Evolutionary conservation across 2,329 filamentous ascomycete species (phyloP), one percentile per base, ranked within the genome.

Genomic region (Fusarium pininemorale): DNA sequence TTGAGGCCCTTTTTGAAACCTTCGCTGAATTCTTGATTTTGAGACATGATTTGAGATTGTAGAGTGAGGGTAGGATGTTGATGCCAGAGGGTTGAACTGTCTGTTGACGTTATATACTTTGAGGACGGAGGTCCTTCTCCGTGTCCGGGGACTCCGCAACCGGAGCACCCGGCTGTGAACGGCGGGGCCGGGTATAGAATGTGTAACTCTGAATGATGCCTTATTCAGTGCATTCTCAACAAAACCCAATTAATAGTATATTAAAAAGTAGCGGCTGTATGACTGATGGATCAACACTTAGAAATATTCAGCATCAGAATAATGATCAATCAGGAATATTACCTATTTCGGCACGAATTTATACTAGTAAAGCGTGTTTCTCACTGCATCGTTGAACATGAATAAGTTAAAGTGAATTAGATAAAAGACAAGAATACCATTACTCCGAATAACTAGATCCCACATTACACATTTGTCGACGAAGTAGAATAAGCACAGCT

Each of bases 1-100:
- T 45, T 53, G 12, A 72, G 63, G 47, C 68, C 69, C 13, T 39
- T 59, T 30, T 63, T 68, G 35, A 68, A 71, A 7, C 58, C 58
- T 35, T 71, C 55, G 18, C 44, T 69, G 18, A 41, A 54, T 26
- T 74, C 59, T 56, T 64, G 50, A 11, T 50, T 51, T 24, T 62
- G 44, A 44, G 66, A 54, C 65, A 73, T 73, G 8, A 0, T 59
- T 7, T 5, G 14, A 18, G 18, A 14, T 39, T 20, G 7, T 35
- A 14, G 4, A 4, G 9, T 15, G 10, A 6, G 6, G 30, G 14
- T 13, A 35, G 5, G 9, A 13, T 14, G 38, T 20, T 14, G 20
- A 24, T 24, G 8, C 4, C 5, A 6, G 16, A 35, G 28, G 12
- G 7, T 8, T 12, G 4, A 11, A 16, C 1, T 8, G 26, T 2